phyloP scores from a whole-genome alignment of 352 stramenopile genomes.

The Chrysophaeum taylorii region DNA sequence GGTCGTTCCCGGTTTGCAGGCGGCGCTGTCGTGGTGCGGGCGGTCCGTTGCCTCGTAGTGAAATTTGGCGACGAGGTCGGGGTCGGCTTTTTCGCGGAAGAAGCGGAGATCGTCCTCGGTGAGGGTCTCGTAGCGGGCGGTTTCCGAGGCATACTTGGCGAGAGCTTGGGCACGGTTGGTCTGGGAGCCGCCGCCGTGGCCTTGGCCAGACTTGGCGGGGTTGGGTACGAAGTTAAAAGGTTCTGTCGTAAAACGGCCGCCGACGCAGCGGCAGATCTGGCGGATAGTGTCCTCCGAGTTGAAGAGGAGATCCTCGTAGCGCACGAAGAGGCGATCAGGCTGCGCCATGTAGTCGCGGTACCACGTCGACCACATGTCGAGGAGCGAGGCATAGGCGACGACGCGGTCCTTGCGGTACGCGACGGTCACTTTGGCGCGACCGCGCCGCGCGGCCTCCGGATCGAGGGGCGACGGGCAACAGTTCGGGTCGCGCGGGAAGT shows the following conservation, averaged over 20 bases:
- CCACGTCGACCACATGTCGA: conserved; percentile 24
- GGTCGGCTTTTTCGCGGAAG: neutral
- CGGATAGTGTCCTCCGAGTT: conserved; percentile 35
- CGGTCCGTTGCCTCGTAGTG: neutral
- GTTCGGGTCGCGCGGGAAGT: neutral
- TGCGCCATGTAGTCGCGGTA: conserved; percentile 43
- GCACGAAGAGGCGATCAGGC: conserved; percentile 43
- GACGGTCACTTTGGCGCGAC: neutral
- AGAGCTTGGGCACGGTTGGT: neutral
- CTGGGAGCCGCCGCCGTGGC: neutral
- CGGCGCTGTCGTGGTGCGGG: no score
- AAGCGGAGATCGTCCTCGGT: neutral
- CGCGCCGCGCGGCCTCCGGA: neutral
- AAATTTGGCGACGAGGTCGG: neutral
- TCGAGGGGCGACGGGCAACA: neutral
- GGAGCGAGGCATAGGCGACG: neutral
- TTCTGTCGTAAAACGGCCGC: neutral
- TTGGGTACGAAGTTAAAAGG: neutral
- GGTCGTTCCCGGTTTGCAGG: no score
- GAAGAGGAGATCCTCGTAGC: conserved; percentile 56
- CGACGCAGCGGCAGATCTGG: conserved; percentile 28
- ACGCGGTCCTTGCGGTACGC: neutral
- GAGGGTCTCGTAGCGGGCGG: neutral
- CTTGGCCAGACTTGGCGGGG: neutral
- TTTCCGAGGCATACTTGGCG: neutral